Conservation (phyloP, 345 rosid genomes). For the Angophora floribunda region DNA sequence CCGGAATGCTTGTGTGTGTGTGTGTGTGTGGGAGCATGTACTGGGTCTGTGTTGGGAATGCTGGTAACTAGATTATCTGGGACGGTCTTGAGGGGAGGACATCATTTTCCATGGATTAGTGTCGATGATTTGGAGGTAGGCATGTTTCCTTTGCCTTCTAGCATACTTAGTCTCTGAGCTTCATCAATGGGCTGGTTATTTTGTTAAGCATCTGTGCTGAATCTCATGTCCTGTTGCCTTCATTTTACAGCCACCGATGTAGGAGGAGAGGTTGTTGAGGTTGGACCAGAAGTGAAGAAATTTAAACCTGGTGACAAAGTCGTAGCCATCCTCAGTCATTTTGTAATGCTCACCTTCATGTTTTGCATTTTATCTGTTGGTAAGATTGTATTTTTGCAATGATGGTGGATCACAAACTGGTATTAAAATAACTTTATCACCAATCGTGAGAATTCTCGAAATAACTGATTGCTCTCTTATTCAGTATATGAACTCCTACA, state of each 20-base stretch:
- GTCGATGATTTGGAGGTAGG: neutral
- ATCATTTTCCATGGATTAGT: neutral
- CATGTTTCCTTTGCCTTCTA: neutral
- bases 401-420: neutral
- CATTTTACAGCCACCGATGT: conserved; percentile 17
- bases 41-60: neutral
- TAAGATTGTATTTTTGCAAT: neutral
- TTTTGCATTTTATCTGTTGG: neutral
- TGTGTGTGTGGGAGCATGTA: neutral
- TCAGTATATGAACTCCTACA: neutral
- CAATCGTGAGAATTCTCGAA: neutral
- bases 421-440: neutral
- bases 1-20: neutral
- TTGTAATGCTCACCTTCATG: neutral
- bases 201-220: neutral
- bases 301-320: conserved; percentile 26
- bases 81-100: neutral
- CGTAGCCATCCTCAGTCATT: conserved; percentile 7
- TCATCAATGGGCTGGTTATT: neutral
- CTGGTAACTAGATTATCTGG: neutral
- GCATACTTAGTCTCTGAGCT: neutral
- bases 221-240: neutral
- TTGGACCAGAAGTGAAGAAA: conserved; percentile 16
- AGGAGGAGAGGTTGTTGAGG: conserved; percentile 23
- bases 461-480: neutral